Evolutionary conservation across 2,329 filamentous ascomycete species (phyloP).

Genomic region (Pseudocercospora macadamiae): DNA sequence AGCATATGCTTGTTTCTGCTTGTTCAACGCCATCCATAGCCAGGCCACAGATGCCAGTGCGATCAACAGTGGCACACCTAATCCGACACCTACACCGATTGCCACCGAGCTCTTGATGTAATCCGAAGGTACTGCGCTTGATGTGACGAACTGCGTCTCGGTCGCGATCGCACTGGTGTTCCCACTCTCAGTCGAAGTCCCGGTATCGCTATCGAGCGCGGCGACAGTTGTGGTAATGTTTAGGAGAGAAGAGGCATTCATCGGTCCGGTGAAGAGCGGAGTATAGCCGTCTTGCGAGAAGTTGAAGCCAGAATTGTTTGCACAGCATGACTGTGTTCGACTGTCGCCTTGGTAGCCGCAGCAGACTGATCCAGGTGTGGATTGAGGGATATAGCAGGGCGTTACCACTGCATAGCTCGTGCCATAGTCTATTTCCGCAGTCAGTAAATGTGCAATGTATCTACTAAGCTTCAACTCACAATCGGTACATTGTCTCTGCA

Average conservation of each 20-base stretch:
- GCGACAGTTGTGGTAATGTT: background rate
- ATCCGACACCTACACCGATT: conserved; percentile 1
- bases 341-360: background rate
- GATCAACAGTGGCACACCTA: conserved; percentile 2
- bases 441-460: background rate
- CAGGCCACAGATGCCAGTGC: conserved; percentile 24
- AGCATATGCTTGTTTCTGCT: background rate
- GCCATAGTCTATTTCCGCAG: background rate
- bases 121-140: background rate
- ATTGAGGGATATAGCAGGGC: background rate
- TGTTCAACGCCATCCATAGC: background rate
- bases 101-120: background rate
- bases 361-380: background rate
- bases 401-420: conserved; percentile 3
- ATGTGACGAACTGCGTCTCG: background rate
- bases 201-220: background rate
- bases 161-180: background rate
- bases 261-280: background rate
- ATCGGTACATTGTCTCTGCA: background rate
- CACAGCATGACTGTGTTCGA: background rate
- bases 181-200: background rate
- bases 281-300: background rate
- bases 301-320: background rate
- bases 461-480: background rate
- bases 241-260: background rate